Base-by-base conservation (phyloP, 495 filamentous ascomycete species). In the Wilcoxina mikolae region DNA sequence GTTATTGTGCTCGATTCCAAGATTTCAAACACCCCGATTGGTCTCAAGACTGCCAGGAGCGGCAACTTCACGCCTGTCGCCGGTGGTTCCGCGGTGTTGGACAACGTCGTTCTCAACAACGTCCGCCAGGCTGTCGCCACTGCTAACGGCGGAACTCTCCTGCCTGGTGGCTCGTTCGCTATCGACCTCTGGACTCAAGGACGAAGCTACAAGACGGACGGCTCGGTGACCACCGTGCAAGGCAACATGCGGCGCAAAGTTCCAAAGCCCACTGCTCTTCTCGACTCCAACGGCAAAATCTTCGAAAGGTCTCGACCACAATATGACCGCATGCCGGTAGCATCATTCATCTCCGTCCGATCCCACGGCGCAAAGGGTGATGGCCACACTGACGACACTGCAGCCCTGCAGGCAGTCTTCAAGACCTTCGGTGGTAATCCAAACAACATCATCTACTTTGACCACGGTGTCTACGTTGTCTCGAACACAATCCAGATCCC, bases 391-490 rank as follows among this genome's bases (percentile, higher is more conserved):
- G 83, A 87, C 57, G 83, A 85, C 58, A 83, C 81, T 7, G 73
- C 71, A 0, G 76, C 73, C 17, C 75, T 98, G 62, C 87, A 98
- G 65, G 72, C 74, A 18, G 61, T 79, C 31, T 67, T 71, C 33
- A 72, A 83, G 29, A 74, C 89, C 38, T 74, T 90, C 66, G 76
- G 71, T 53, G 80, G 71, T 15, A 70, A 69, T 15, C 57, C 70
- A 5, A 72, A 72, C 52, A 79, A 89, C 43, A 70, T 95, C 49
- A 76, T 95, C 53, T 96, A 85, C 74, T 93, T 98, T 65, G 85
- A 93, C 67, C 84, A 93, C 62, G 90, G 90, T 46, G 80, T 82
- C 24, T 98, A 95, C 69, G 69, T 94, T 18, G 73, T 98, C 62
- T 84, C 84, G 43, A 75, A 80, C 51, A 95, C 90, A 1, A 70